These are phyloP conservation scores for Morella rubra DNA, from an alignment of 306 rosid genomes.

Conservation along the genomic window DNA sequence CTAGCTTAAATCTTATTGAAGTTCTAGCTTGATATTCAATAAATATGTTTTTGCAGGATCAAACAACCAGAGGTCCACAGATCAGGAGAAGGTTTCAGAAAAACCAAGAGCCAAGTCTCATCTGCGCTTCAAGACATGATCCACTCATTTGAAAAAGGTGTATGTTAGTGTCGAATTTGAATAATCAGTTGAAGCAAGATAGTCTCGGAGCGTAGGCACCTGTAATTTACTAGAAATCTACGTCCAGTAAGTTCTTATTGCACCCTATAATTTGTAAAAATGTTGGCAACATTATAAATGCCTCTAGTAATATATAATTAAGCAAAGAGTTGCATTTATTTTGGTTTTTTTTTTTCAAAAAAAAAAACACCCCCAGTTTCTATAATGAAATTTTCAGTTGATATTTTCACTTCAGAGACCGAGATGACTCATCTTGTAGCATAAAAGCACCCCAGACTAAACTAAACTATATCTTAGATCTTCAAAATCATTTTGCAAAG, in stretches of 20 bases:
- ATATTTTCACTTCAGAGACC: too few relatives aligned
- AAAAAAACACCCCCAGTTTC: too few relatives aligned
- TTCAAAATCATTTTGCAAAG: too few relatives aligned
- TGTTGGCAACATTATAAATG: neutral
- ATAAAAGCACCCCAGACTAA: too few relatives aligned
- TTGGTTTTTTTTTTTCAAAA: too few relatives aligned
- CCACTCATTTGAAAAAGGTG: neutral
- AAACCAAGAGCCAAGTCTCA: neutral
- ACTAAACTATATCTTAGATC: too few relatives aligned
- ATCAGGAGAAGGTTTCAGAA: neutral
- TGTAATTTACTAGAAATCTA: neutral
- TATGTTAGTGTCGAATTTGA: neutral
- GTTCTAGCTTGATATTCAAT: neutral
- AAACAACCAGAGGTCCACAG: neutral
- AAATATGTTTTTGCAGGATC: neutral
- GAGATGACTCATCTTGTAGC: too few relatives aligned
- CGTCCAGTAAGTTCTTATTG: neutral
- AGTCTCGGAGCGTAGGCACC: neutral
- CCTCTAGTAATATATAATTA: neutral
- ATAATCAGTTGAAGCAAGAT: neutral
- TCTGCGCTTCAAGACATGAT: conserved; percentile 3
- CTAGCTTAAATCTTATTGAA: neutral
- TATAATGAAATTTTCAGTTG: too few relatives aligned
- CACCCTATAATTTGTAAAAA: neutral
- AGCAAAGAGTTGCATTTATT: too few relatives aligned